Conservation (phyloP, 768 basidiomycete species). For the Leucocoprinus birnbaumii region DNA sequence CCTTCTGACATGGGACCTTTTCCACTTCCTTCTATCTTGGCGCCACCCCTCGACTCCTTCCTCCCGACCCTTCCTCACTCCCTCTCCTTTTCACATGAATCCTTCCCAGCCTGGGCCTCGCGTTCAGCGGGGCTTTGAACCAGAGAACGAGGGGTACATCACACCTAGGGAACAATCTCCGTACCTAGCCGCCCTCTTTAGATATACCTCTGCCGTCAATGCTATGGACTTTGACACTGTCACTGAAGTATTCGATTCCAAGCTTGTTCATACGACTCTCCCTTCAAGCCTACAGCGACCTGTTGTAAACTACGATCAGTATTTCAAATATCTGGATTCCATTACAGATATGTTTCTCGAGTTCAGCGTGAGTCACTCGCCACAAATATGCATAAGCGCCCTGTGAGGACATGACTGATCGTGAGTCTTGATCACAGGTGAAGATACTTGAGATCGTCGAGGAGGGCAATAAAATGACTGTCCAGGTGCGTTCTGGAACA, state of each 20-base stretch:
- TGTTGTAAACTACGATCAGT: slow-evolving; percentile 31
- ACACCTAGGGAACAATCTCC: slow-evolving; percentile 27
- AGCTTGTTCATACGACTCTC: slow-evolving; percentile 32
- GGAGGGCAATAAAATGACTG: slow-evolving; percentile 24
- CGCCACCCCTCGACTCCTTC: background rate
- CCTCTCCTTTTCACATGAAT: background rate
- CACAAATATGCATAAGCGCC: background rate
- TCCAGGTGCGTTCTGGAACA: slow-evolving; percentile 24
- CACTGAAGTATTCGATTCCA: slow-evolving; percentile 27
- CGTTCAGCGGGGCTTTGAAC: slow-evolving; percentile 10
- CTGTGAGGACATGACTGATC: background rate
- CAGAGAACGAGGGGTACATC: slow-evolving; percentile 9
- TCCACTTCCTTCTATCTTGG: background rate
- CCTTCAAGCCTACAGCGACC: slow-evolving; percentile 31
- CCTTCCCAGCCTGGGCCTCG: background rate
- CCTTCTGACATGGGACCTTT: background rate
- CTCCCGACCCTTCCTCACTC: background rate
- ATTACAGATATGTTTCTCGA: slow-evolving; percentile 24
- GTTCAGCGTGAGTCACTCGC: slow-evolving; percentile 24
- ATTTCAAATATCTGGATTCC: slow-evolving; percentile 26
- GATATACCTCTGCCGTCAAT: slow-evolving; percentile 28
- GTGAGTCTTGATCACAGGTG: slow-evolving; percentile 18
- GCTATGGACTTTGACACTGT: slow-evolving; percentile 26
- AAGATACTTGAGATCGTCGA: slow-evolving; percentile 30
- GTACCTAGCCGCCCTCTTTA: slow-evolving; percentile 30